Evolutionary conservation across 805 yeast genomes (phyloP).

Genomic region (Candida patagonica): DNA sequence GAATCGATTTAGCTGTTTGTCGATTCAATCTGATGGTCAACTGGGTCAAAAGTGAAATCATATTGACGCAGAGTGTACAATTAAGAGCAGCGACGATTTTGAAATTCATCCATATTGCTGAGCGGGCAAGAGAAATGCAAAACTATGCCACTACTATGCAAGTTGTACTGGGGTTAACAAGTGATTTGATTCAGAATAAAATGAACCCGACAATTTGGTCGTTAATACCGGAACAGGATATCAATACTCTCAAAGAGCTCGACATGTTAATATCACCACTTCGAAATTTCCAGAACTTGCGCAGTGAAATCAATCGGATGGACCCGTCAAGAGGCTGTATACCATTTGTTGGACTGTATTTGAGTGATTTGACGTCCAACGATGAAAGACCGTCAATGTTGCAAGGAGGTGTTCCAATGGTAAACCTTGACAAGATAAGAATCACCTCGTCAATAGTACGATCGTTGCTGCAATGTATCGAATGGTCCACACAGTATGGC

Average conservation of each 20-base stretch:
- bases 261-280: slow-evolving; percentile 67
- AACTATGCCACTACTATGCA: slow-evolving; percentile 86
- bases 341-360: slow-evolving; percentile 81
- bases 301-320: slow-evolving; percentile 53
- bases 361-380: slow-evolving; percentile 74
- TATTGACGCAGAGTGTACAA: slow-evolving; percentile 51
- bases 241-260: slow-evolving; percentile 53
- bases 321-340: slow-evolving; percentile 67
- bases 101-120: slow-evolving; percentile 81
- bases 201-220: slow-evolving; percentile 62
- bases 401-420: slow-evolving; percentile 26
- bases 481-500: slow-evolving; percentile 57
- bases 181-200: slow-evolving; percentile 45
- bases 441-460: slow-evolving; percentile 70
- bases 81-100: slow-evolving; percentile 65
- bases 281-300: slow-evolving; percentile 58
- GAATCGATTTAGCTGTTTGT: slow-evolving; percentile 72
- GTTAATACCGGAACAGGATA: slow-evolving; percentile 60
- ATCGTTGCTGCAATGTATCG: slow-evolving; percentile 68
- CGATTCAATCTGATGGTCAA: slow-evolving; percentile 83
- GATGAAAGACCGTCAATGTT: slow-evolving; percentile 49
- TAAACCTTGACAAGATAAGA: slow-evolving; percentile 72
- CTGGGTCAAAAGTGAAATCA: slow-evolving; percentile 85
- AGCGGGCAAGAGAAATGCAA: slow-evolving; percentile 59
- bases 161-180: slow-evolving; percentile 68